These are phyloP conservation scores for Leucocoprinus birnbaumii DNA, from an alignment of 768 basidiomycete genomes.

Conservation along the genomic window DNA sequence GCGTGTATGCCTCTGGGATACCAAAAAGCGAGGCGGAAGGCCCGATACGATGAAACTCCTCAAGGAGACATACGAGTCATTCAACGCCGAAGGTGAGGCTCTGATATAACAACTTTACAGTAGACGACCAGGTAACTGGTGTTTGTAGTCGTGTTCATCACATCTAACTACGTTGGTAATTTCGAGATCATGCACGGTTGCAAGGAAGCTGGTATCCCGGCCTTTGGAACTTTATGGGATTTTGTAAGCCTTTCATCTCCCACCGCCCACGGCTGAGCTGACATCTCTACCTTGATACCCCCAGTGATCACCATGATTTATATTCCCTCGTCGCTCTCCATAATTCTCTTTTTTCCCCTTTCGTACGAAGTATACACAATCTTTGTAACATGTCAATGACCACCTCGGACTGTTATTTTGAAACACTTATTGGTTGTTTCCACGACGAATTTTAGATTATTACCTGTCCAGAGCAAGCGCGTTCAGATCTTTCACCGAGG, in stretches of 20 bases:
- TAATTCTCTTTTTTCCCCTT: too few relatives aligned
- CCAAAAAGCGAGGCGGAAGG: slow-evolving; percentile 67
- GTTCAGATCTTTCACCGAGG: too few relatives aligned
- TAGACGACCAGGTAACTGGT: slow-evolving; percentile 2
- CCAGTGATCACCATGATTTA: slow-evolving; percentile 19
- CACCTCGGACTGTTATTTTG: too few relatives aligned
- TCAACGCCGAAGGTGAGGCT: slow-evolving; percentile 66
- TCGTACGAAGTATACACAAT: too few relatives aligned
- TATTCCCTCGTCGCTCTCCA: too few relatives aligned
- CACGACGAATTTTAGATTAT: too few relatives aligned
- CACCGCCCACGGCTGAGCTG: not conserved
- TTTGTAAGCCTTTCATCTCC: slow-evolving; percentile 35
- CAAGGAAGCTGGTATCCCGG: slow-evolving; percentile 65
- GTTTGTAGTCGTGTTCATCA: slow-evolving; percentile 68
- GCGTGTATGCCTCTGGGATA: slow-evolving; percentile 76
- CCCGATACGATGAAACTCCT: slow-evolving; percentile 78
- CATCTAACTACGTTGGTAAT: slow-evolving; percentile 80
- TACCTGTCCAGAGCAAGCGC: too few relatives aligned
- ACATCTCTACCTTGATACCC: slow-evolving; percentile 14
- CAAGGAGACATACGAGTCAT: slow-evolving; percentile 63
- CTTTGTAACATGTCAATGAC: too few relatives aligned
- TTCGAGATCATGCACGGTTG: slow-evolving; percentile 78
- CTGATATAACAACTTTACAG: not conserved
- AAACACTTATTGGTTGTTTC: too few relatives aligned
- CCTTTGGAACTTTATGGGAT: slow-evolving; percentile 72